phyloP scores from a whole-genome alignment of 805 yeast genomes.

The Candida boleticola region DNA sequence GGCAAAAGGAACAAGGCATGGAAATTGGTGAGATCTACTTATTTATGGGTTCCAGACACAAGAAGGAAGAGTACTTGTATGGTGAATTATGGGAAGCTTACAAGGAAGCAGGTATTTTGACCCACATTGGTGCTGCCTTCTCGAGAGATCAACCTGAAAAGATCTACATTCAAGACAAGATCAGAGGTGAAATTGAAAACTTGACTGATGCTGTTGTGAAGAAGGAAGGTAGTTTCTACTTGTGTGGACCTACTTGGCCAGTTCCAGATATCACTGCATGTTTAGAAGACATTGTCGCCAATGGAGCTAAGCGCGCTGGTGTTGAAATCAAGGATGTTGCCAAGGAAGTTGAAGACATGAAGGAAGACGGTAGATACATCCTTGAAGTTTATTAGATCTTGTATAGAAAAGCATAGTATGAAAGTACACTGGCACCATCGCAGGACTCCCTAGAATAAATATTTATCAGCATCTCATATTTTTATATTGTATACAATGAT shows the following conservation, averaged over 20 bases:
- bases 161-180: slow-evolving; percentile 92
- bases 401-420: too few species aligned
- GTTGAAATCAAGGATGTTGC: slow-evolving; percentile 62
- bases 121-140: slow-evolving; percentile 96
- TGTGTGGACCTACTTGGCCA: slow-evolving; percentile 99
- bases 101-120: slow-evolving; percentile 84
- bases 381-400: slow-evolving; percentile 77
- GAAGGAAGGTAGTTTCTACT: slow-evolving; percentile 85
- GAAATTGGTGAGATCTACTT: slow-evolving; percentile 87
- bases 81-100: slow-evolving; percentile 98
- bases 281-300: slow-evolving; percentile 71
- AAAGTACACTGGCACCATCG: too few species aligned
- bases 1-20: slow-evolving; percentile 87
- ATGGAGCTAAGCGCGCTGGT: slow-evolving; percentile 70
- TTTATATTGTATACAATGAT: too few species aligned
- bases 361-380: slow-evolving; percentile 88
- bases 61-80: slow-evolving; percentile 89
- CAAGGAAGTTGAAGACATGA: slow-evolving; percentile 85
- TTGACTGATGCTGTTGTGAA: slow-evolving; percentile 76
- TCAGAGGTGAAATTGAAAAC: slow-evolving; percentile 69
- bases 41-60: slow-evolving; percentile 92
- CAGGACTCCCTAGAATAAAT: too few species aligned
- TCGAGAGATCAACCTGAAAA: slow-evolving; percentile 96
- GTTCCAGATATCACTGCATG: slow-evolving; percentile 95
- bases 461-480: too few species aligned